Base-by-base conservation (phyloP, 768 basidiomycete genomes). In the Suillus subluteus region DNA sequence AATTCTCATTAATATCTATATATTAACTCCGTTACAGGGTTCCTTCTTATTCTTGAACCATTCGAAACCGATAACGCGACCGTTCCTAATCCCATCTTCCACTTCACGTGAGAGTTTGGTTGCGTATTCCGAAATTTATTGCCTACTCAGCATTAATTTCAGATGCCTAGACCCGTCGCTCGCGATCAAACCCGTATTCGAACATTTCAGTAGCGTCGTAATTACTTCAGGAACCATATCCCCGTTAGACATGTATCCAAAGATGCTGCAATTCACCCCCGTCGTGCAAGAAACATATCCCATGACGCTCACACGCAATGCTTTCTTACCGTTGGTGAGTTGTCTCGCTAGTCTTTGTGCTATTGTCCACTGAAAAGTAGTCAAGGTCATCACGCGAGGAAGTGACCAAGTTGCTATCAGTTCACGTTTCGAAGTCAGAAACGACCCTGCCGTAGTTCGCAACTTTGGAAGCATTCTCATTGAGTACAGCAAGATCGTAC, bases 181-280 rank as follows among this genome's bases (percentile, higher is more conserved):
- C 41, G 98, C 98, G 11, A 99, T 99, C 72, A 94, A 95, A 72
- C 98, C 98, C 0, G 93, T 99, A 21, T 98, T 99, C 75, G 98
- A 99, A 74, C 92, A 96, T 38, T 99, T 99, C 76, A 96, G 94
- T 76, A 95, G 92, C 68, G 98, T 99, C 26, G 95, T 99, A 69
- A 99, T 99, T 76, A 99, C 98, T 0, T 98, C 96, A 5, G 98
- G 98, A 72, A 99, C 98, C 13, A 95, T 99, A 72, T 98, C 96
- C 1, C 98, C 98, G 3, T 79, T 99, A 66, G 98, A 99, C 79
- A 99, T 99, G 98, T 99, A 99, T 78, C 98, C 98, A 15, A 99
- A 99, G 80, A 99, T 99, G 94, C 84, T 99, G 38, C 95, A 96
- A 71, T 99, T 99, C 78, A 94, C 94, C 21, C 96, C 98, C 2